These are phyloP conservation scores for Mycena haematopus DNA, from an alignment of 768 basidiomycete genomes.

Conservation along the genomic window DNA sequence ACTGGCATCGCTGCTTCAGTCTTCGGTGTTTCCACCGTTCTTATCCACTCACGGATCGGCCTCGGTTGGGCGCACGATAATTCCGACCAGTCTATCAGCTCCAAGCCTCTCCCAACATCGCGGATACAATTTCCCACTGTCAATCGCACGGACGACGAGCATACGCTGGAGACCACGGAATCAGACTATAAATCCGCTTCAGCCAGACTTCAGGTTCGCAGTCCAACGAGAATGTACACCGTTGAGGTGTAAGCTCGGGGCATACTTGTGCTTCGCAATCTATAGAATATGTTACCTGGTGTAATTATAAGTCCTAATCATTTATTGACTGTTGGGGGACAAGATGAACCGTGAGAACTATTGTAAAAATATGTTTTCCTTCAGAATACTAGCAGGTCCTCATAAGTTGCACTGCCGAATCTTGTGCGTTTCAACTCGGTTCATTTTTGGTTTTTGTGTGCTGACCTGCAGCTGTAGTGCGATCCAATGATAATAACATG, in stretches of 20 bases:
- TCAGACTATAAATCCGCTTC: background rate
- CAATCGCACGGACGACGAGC: constrained; percentile 7
- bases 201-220: constrained; percentile 4
- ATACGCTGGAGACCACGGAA: background rate
- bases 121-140: constrained; percentile 4
- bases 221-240: constrained; percentile 10
- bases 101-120: background rate
- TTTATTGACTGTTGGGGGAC: no score
- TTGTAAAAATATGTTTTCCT: no score
- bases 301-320: no score
- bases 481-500: no score
- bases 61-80: constrained; percentile 17
- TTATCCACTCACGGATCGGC: constrained; percentile 26
- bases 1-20: constrained; percentile 17
- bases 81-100: background rate
- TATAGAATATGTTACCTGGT: no score
- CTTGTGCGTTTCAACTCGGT: no score
- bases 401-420: no score
- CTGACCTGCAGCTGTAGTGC: no score
- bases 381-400: no score
- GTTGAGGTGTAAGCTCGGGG: constrained; percentile 2
- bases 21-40: constrained; percentile 22
- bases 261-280: no score
- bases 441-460: no score
- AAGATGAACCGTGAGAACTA: no score